These are phyloP conservation scores for Dioszegia crocea DNA, from an alignment of 768 basidiomycete genomes.

Conservation along the genomic window DNA sequence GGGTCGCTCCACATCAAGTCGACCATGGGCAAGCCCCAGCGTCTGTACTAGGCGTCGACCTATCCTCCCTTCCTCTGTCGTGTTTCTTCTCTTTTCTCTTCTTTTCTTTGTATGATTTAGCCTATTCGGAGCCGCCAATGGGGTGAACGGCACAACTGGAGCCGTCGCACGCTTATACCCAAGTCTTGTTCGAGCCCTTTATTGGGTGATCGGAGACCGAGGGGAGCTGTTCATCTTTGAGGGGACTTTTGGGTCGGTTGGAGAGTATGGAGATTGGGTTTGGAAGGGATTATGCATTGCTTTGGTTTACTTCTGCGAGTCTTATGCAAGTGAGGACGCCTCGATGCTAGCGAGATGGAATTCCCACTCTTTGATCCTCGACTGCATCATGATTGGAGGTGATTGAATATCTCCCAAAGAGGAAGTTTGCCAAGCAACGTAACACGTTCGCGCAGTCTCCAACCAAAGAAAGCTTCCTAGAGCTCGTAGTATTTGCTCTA, in stretches of 20 bases:
- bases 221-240: constrained; percentile 40
- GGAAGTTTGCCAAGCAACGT: no score
- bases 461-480: no score
- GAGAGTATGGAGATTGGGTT: neutral
- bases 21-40: constrained; percentile 98
- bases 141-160: constrained; percentile 69
- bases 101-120: constrained; percentile 5
- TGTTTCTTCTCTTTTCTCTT: constrained; percentile 1
- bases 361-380: no score
- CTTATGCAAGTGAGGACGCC: no score
- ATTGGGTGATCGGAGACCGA: constrained; percentile 44
- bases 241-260: neutral
- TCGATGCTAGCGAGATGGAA: no score
- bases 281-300: neutral
- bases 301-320: no score
- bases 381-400: no score
- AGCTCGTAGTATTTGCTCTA: no score
- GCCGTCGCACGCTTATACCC: constrained; percentile 99
- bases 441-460: no score
- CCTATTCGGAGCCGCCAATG: neutral
- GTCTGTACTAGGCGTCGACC: constrained; percentile 68
- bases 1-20: constrained; percentile 97
- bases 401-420: no score
- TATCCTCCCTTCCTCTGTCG: neutral
- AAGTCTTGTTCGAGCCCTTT: constrained; percentile 51